Conservation (phyloP, 2,329 filamentous ascomycete species). For the Neodidymelliopsis sp. region DNA sequence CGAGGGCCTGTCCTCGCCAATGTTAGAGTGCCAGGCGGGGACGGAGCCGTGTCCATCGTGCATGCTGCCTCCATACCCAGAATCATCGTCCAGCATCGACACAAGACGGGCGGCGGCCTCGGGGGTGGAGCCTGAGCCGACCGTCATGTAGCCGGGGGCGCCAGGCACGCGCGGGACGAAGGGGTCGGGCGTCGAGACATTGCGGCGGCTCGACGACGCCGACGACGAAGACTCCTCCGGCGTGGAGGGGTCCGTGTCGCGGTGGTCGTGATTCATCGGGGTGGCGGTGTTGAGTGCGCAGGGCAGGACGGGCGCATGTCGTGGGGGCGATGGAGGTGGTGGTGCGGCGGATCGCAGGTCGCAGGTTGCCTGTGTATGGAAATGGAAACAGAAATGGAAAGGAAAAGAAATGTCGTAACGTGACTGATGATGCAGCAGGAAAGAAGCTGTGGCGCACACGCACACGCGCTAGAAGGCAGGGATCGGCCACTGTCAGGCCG, state of each 20-base stretch:
- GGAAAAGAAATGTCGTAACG: slow-evolving; percentile 26
- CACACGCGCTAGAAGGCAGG: slow-evolving; percentile 13
- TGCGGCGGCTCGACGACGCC: slow-evolving; percentile 29
- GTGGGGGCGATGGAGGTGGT: slow-evolving; percentile 25
- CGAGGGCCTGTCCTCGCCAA: slow-evolving; percentile 65
- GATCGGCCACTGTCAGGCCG: slow-evolving; percentile 8
- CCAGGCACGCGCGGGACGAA: slow-evolving; percentile 33
- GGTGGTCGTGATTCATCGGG: slow-evolving; percentile 42
- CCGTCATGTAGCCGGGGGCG: slow-evolving; percentile 80
- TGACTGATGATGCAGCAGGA: slow-evolving; percentile 22
- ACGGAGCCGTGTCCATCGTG: slow-evolving; percentile 66
- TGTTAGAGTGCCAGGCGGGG: slow-evolving; percentile 62
- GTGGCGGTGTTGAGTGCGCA: slow-evolving; percentile 23
- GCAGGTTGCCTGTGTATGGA: too few species aligned
- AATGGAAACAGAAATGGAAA: background rate
- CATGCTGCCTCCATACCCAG: slow-evolving; percentile 87
- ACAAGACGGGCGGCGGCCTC: slow-evolving; percentile 83
- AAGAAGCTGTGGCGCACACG: slow-evolving; percentile 17
- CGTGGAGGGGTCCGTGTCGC: slow-evolving; percentile 27
- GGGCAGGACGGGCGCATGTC: slow-evolving; percentile 40
- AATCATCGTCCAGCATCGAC: slow-evolving; percentile 83
- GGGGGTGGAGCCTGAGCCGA: slow-evolving; percentile 81
- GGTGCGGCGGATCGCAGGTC: slow-evolving; percentile 18
- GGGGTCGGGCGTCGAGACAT: slow-evolving; percentile 33
- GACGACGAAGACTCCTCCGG: slow-evolving; percentile 32